A percentile compares a stretch with the other conserved stretches of the same genome.
These are phyloP conservation scores for Apophysomyces trapeziformis DNA, from an alignment of 371 early-diverging fungal species.

Conservation along the genomic window DNA sequence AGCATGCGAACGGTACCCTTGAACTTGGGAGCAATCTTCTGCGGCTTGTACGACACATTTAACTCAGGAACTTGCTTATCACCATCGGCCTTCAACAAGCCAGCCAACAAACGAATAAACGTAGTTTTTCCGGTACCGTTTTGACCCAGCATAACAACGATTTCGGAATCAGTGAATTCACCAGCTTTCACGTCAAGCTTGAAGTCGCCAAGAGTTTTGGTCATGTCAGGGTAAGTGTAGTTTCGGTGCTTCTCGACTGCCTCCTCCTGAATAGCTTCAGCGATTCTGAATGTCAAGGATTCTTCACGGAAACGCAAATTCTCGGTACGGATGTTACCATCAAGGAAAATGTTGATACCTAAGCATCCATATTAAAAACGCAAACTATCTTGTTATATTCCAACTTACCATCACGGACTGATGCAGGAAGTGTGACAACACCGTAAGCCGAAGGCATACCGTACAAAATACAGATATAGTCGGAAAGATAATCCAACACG, in stretches of 20 bases:
- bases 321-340: slow-evolving; percentile 99
- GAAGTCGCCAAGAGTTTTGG: slow-evolving; percentile 88
- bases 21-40: slow-evolving; percentile 99
- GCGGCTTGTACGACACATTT: slow-evolving; percentile 97
- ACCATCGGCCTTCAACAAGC: slow-evolving; percentile 86
- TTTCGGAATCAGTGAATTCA: slow-evolving; percentile 97
- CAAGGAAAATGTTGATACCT: slow-evolving; percentile 98
- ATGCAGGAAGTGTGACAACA: slow-evolving; percentile 98
- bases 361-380: not conserved
- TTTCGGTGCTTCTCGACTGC: slow-evolving; percentile 66
- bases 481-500: slow-evolving; percentile 98
- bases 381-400: not conserved
- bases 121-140: slow-evolving; percentile 99
- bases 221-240: slow-evolving; percentile 91
- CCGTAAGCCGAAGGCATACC: slow-evolving; percentile 99
- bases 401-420: slow-evolving; percentile 92
- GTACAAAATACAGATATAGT: slow-evolving; percentile 99
- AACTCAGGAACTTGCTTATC: slow-evolving; percentile 82
- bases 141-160: slow-evolving; percentile 99
- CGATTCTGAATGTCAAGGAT: slow-evolving; percentile 94
- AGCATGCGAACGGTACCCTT: slow-evolving; percentile 96
- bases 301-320: slow-evolving; percentile 99
- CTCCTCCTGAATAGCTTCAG: slow-evolving; percentile 74
- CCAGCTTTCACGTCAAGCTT: slow-evolving; percentile 84
- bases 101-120: slow-evolving; percentile 97